Evolutionary conservation across 73 alveolate species (phyloP).

Genomic region (Blepharisma japonicum): DNA sequence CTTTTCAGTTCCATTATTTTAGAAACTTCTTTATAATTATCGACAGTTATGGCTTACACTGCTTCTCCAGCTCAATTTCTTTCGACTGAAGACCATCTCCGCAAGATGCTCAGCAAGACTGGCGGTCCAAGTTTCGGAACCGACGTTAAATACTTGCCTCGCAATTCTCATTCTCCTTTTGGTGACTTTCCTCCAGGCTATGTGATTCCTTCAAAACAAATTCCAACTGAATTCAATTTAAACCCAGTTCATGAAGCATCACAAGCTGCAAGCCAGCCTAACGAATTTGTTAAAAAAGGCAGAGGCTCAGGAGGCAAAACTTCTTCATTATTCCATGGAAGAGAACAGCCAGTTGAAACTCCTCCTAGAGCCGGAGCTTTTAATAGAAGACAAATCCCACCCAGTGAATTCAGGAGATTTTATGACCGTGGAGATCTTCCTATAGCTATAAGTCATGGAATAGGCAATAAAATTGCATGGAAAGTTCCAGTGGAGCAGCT

Average conservation of each 20-base stretch:
- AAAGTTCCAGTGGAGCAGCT: slow-evolving; percentile 91
- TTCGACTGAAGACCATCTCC: slow-evolving; percentile 28
- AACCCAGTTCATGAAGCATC: slow-evolving; percentile 44
- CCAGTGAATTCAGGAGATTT: slow-evolving; percentile 84
- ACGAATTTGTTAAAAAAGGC: slow-evolving; percentile 24
- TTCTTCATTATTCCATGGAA: slow-evolving; percentile 77
- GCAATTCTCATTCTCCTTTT: slow-evolving; percentile 84
- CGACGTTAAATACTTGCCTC: slow-evolving; percentile 34
- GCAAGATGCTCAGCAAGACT: slow-evolving; percentile 7
- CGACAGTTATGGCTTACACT: too few species aligned
- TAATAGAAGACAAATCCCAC: slow-evolving; percentile 75
- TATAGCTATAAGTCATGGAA: slow-evolving; percentile 85
- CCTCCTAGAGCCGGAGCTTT: slow-evolving; percentile 94
- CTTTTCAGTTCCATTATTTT: too few species aligned
- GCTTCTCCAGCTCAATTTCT: slow-evolving; percentile 16
- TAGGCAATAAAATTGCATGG: slow-evolving; percentile 95
- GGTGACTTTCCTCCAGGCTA: slow-evolving; percentile 97
- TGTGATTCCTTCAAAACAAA: slow-evolving; percentile 6
- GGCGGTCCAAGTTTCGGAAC: slow-evolving; percentile 22
- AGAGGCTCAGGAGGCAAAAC: slow-evolving; percentile 92
- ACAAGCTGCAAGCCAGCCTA: slow-evolving; percentile 55
- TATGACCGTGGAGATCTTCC: slow-evolving; percentile 97
- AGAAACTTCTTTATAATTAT: too few species aligned
- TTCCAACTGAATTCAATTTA: slow-evolving; percentile 10
- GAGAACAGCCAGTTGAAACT: slow-evolving; percentile 63